Percentiles rank a stretch among this genome's conserved stretches.
phyloP scores from a whole-genome alignment of 768 basidiomycete species.

The Boletus sp. region DNA sequence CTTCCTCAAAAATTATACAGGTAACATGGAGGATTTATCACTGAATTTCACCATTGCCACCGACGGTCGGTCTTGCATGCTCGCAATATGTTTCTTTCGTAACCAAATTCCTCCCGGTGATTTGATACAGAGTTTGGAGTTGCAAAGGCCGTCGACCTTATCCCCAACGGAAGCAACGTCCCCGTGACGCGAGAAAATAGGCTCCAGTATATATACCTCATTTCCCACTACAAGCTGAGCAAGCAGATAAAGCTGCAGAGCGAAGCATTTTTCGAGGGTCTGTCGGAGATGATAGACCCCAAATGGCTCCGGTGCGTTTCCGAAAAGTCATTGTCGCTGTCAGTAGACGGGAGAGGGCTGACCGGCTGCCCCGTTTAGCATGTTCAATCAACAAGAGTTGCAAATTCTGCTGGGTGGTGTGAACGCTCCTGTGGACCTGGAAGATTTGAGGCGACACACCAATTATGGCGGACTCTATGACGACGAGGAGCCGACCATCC shows the following conservation, averaged over 20 bases:
- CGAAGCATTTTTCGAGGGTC: slow-evolving; percentile 86
- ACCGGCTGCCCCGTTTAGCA: slow-evolving; percentile 43
- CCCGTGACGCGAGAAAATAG: slow-evolving; percentile 88
- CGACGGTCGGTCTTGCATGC: slow-evolving; percentile 58
- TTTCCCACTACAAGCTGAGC: slow-evolving; percentile 86
- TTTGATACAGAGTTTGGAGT: slow-evolving; percentile 71
- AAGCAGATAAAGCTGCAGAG: slow-evolving; percentile 85
- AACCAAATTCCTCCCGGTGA: not conserved
- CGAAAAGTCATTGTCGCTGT: not conserved
- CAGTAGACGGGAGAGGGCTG: not conserved
- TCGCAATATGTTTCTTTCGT: not conserved
- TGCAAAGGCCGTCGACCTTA: slow-evolving; percentile 70
- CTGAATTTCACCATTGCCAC: slow-evolving; percentile 86
- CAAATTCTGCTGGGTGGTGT: slow-evolving; percentile 90
- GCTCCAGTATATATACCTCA: slow-evolving; percentile 84
- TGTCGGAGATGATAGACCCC: slow-evolving; percentile 88
- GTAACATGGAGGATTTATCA: slow-evolving; percentile 83
- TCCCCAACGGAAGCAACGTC: slow-evolving; percentile 78
- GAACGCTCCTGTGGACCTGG: slow-evolving; percentile 79
- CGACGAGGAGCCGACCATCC: slow-evolving; percentile 67
- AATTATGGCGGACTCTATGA: slow-evolving; percentile 82
- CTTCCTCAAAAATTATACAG: slow-evolving; percentile 89
- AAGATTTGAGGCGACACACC: slow-evolving; percentile 75
- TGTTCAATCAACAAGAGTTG: slow-evolving; percentile 97
- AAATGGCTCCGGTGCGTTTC: slow-evolving; percentile 73